A percentile compares a stretch with the other conserved stretches of the same genome.
Conservation (phyloP, 345 rosid species). For the Acer yangbiense region DNA sequence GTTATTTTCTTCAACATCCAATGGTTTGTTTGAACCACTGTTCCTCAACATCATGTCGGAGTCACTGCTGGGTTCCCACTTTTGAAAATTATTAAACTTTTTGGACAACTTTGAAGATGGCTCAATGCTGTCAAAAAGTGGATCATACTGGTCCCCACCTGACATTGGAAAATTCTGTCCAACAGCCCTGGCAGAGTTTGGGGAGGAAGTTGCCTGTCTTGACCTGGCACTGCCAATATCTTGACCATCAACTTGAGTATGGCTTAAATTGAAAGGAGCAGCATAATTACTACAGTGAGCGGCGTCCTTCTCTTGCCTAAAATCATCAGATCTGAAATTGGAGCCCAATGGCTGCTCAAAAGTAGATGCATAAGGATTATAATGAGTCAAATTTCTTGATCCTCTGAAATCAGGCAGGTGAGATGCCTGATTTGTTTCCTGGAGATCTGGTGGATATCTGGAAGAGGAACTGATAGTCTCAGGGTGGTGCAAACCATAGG, state of each 20-base stretch:
- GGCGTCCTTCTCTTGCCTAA: slow-evolving; percentile 35
- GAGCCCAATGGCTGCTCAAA: slow-evolving; percentile 47
- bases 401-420: slow-evolving; percentile 30
- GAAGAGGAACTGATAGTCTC: slow-evolving; percentile 31
- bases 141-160: slow-evolving; percentile 77
- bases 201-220: slow-evolving; percentile 41
- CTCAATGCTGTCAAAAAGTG: slow-evolving; percentile 81
- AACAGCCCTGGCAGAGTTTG: slow-evolving; percentile 40
- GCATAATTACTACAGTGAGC: slow-evolving; percentile 25
- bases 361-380: slow-evolving; percentile 47
- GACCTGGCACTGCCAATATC: slow-evolving; percentile 38
- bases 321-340: slow-evolving; percentile 38
- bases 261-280: slow-evolving; percentile 26
- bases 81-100: slow-evolving; percentile 38
- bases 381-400: slow-evolving; percentile 32
- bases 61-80: slow-evolving; percentile 43
- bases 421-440: slow-evolving; percentile 31
- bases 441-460: slow-evolving; percentile 29
- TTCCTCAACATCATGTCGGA: slow-evolving; percentile 42
- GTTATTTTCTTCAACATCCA: slow-evolving; percentile 63
- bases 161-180: slow-evolving; percentile 35
- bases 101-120: slow-evolving; percentile 48
- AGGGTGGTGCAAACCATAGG: slow-evolving; percentile 26
- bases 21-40: slow-evolving; percentile 51
- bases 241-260: slow-evolving; percentile 36